A percentile compares a stretch with the other conserved stretches of the same genome.
These are phyloP conservation scores for Prunus campanulata DNA, from an alignment of 306 rosid species.

Conservation along the genomic window DNA sequence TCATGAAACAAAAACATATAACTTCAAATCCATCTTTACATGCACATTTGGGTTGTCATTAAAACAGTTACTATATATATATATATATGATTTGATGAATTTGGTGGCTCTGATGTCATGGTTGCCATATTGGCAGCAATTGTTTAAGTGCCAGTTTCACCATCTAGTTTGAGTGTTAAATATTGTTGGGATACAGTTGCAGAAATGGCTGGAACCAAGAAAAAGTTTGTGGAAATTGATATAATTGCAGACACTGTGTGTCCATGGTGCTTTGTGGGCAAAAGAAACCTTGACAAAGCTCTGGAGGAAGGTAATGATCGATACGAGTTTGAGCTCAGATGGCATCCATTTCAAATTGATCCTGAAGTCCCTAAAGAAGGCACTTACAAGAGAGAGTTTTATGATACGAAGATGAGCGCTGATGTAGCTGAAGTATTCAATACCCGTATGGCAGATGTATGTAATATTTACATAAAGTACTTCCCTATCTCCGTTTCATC, in stretches of 20 bases:
- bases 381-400: slow-evolving; percentile 51
- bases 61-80: too few species aligned
- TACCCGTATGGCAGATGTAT: slow-evolving; percentile 67
- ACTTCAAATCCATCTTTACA: too few species aligned
- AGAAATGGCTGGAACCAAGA: slow-evolving; percentile 51
- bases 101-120: too few species aligned
- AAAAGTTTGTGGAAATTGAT: slow-evolving; percentile 60
- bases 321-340: slow-evolving; percentile 66
- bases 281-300: slow-evolving; percentile 76
- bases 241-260: slow-evolving; percentile 69
- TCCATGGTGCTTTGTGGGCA: slow-evolving; percentile 89
- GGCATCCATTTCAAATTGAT: slow-evolving; percentile 75
- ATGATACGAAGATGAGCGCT: slow-evolving; percentile 47
- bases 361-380: slow-evolving; percentile 81
- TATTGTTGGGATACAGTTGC: too few species aligned
- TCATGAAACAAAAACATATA: too few species aligned
- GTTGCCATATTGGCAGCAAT: too few species aligned
- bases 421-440: slow-evolving; percentile 42
- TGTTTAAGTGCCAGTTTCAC: too few species aligned
- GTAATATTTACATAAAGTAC: too few species aligned
- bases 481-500: too few species aligned
- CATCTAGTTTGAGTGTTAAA: too few species aligned
- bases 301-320: slow-evolving; percentile 53
- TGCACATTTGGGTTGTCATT: too few species aligned
- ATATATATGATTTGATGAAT: too few species aligned